These are phyloP conservation scores for Penicillium glabrum DNA, from an alignment of 2,329 filamentous ascomycete species.

Conservation along the genomic window DNA sequence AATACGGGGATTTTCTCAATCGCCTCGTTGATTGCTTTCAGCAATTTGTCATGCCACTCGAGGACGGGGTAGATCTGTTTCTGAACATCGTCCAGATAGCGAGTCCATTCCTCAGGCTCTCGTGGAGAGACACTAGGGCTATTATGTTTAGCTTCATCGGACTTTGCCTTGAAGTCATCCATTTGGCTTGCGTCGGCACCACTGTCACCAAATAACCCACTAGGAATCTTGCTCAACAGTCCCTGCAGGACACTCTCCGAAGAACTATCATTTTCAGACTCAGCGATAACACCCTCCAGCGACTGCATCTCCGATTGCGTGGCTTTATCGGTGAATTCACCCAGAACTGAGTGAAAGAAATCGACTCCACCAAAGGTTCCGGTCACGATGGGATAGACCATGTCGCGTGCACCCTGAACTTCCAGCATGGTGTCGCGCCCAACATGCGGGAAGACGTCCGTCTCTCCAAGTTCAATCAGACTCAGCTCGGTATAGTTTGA, in stretches of 20 bases:
- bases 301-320: conserved; percentile 89
- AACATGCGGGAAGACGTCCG: conserved; percentile 81
- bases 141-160: conserved; percentile 71
- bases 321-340: conserved; percentile 79
- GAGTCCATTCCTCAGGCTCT: conserved; percentile 79
- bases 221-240: conserved; percentile 77
- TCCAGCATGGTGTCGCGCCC: conserved; percentile 71
- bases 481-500: conserved; percentile 91
- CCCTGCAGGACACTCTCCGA: conserved; percentile 76
- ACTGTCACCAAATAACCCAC: conserved; percentile 73
- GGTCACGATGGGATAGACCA: conserved; percentile 80
- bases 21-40: conserved; percentile 74
- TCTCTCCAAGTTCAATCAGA: conserved; percentile 81
- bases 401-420: conserved; percentile 63
- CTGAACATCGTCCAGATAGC: conserved; percentile 71
- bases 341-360: conserved; percentile 84
- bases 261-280: conserved; percentile 58
- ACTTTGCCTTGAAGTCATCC: conserved; percentile 76
- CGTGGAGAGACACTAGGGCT: conserved; percentile 72
- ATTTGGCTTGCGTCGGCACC: conserved; percentile 66
- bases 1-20: conserved; percentile 84
- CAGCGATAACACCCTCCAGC: conserved; percentile 76
- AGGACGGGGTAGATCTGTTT: conserved; percentile 85
- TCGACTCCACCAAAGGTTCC: conserved; percentile 95
- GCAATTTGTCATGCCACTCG: conserved; percentile 84